Conservation (phyloP, 352 stramenopile species). For the Phytophthora sojae region DNA sequence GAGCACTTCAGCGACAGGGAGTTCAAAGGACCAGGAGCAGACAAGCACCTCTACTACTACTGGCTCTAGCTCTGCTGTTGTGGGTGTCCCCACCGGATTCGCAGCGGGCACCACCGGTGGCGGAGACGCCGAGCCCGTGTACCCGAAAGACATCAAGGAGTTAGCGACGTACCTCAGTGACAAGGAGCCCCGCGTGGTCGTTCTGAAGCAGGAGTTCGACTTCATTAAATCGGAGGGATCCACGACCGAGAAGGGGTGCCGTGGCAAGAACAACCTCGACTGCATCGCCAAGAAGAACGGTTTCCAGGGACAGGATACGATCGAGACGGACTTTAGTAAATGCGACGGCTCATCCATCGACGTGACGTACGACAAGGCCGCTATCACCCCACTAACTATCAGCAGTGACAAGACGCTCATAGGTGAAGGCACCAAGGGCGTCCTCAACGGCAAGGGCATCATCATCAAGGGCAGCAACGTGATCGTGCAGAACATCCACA, state of each 20-base stretch:
- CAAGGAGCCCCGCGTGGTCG: slow-evolving; percentile 47
- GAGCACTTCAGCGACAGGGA: too few relatives aligned
- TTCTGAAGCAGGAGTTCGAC: slow-evolving; percentile 56
- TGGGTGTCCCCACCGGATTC: slow-evolving; percentile 13
- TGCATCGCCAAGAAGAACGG: slow-evolving; percentile 50
- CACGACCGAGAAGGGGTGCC: slow-evolving; percentile 33
- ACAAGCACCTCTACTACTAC: neutral
- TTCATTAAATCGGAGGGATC: slow-evolving; percentile 39
- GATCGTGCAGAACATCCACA: slow-evolving; percentile 51
- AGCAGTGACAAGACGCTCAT: slow-evolving; percentile 37
- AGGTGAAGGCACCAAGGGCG: slow-evolving; percentile 35
- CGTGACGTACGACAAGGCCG: slow-evolving; percentile 37
- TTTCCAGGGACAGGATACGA: slow-evolving; percentile 48
- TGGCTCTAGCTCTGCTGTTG: too few relatives aligned
- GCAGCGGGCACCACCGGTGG: slow-evolving; percentile 48
- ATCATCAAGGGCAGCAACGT: slow-evolving; percentile 38
- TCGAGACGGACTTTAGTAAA: slow-evolving; percentile 17
- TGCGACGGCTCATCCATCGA: slow-evolving; percentile 16
- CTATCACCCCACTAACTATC: slow-evolving; percentile 21
- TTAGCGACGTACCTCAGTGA: slow-evolving; percentile 29
- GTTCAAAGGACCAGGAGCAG: too few relatives aligned
- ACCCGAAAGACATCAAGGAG: slow-evolving; percentile 54
- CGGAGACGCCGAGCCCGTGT: slow-evolving; percentile 44
- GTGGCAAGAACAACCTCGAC: neutral
- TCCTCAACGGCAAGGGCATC: slow-evolving; percentile 42